A percentile compares a stretch with the other conserved stretches of the same genome.
Evolutionary conservation across 192 early-diverging fungal species (phyloP).

Genomic region (Gaertneriomyces sp.): DNA sequence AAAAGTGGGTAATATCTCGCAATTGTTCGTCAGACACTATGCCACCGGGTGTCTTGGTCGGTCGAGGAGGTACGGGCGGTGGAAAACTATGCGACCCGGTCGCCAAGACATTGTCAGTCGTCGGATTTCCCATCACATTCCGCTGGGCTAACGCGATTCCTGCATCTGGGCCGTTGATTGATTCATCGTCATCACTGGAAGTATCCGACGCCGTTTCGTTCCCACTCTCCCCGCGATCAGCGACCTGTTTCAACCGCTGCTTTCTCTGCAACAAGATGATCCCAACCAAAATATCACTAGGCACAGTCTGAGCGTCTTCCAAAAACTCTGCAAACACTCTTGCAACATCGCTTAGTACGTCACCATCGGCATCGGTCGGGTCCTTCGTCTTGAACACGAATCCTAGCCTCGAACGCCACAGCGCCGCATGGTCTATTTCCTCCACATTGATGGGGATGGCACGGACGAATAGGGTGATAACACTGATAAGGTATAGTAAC

Average conservation of each 20-base stretch:
- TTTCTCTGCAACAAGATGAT: slow-evolving; percentile 33
- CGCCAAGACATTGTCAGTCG: background rate
- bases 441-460: slow-evolving; percentile 34
- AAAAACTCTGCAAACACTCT: slow-evolving; percentile 44
- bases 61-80: background rate
- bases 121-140: background rate
- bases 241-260: slow-evolving; percentile 14
- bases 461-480: slow-evolving; percentile 25
- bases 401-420: slow-evolving; percentile 29
- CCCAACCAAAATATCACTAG: slow-evolving; percentile 41
- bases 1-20: slow-evolving; percentile 29
- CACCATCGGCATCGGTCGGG: background rate
- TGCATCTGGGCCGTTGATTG: background rate
- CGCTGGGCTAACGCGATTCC: background rate
- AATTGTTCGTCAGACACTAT: slow-evolving; percentile 19
- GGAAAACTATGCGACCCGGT: background rate
- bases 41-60: background rate
- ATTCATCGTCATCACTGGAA: too few species aligned
- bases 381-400: slow-evolving; percentile 15
- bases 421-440: slow-evolving; percentile 24
- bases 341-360: slow-evolving; percentile 40
- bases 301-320: slow-evolving; percentile 36
- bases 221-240: background rate
- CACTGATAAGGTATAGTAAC: slow-evolving; percentile 14
- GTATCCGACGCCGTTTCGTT: background rate